Evolutionary conservation across 331 rosid genomes (phyloP), one percentile per base, ranked within the genome.

Genomic region (Acacia pycnantha): DNA sequence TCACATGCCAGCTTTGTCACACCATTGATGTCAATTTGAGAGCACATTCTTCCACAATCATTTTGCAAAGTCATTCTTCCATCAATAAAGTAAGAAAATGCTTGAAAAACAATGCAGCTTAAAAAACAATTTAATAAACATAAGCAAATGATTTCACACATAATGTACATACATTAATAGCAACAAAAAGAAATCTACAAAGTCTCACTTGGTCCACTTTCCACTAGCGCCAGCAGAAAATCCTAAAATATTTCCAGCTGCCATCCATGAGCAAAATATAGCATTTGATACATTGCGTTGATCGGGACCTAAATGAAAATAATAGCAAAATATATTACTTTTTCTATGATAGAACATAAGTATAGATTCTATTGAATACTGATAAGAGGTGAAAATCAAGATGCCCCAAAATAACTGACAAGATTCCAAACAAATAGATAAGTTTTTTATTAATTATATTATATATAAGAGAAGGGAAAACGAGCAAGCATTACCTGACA

Each of bases 261-360:
- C 99, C 99, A 96, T 96, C 99, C 99, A 96, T 40, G 96, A 92
- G 90, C 99, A 96, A 90, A 96, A 94, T 82, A 96, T 78, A 81
- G 99, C 95, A 90, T 96, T 96, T 84, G 99, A 87, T 11, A 90
- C 89, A 88, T 94, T 94, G 74, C 92, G 94, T 87, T 96, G 99
- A 81, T 92, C 95, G 24, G 99, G 94, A 82, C 97, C 99, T 96
- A 84, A 62, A 37, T 77, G 70, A 50, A 82, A 73, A 77, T 27
- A 58, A 67, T 69, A 48, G 40, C 50, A 83, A 48, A 43, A 73
- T 29, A 56, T 48, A 66, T 66, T 51, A 54, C 9, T 74, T 68
- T 37, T 73, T 77, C 14, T 58, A 70, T 35, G 35, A 14, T 15
- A 64, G 70, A 64, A 43, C 29, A 64, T 29, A 6, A 26, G 41